A percentile compares a stretch with the other conserved stretches of the same genome.
Conservation (phyloP, 108 stramenopile genomes). For the Conticribra weissflogii region DNA sequence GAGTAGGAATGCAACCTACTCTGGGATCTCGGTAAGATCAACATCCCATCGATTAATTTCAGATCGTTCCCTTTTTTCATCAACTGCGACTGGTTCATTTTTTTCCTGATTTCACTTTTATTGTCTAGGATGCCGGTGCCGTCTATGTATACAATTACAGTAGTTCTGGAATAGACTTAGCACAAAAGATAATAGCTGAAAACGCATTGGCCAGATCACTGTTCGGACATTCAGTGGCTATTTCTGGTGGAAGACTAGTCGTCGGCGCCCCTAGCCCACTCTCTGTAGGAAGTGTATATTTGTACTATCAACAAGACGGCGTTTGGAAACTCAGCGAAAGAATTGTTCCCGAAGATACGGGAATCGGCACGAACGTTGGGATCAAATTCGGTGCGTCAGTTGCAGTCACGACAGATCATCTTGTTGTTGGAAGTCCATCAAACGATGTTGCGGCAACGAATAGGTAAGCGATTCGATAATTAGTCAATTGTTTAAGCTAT, state of each 20-base stretch:
- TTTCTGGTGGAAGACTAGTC: conserved; percentile 11
- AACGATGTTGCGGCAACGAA: conserved; percentile 16
- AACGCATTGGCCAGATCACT: neutral
- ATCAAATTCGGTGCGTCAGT: conserved; percentile 11
- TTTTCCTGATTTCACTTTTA: neutral
- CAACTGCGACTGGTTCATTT: neutral
- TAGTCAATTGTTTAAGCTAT: neutral
- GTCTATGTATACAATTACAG: conserved; percentile 10
- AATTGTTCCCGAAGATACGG: neutral
- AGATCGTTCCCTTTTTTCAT: neutral
- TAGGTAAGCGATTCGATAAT: neutral
- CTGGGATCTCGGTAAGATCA: neutral
- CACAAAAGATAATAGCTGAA: conserved; percentile 15
- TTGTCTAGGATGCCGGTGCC: conserved; percentile 4
- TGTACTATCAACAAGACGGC: conserved; percentile 4
- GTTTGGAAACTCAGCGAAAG: conserved; percentile 14
- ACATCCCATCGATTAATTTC: neutral
- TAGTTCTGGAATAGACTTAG: conserved; percentile 1
- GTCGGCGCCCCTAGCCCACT: conserved; percentile 11
- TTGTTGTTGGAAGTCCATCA: conserved; percentile 10
- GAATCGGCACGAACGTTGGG: conserved; percentile 2
- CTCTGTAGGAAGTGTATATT: conserved; percentile 5
- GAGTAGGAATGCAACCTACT: neutral
- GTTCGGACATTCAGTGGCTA: conserved; percentile 17
- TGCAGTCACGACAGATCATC: conserved; percentile 2